phyloP scores from a whole-genome alignment of 202 grass and related monocot species.

The Setaria italica region DNA sequence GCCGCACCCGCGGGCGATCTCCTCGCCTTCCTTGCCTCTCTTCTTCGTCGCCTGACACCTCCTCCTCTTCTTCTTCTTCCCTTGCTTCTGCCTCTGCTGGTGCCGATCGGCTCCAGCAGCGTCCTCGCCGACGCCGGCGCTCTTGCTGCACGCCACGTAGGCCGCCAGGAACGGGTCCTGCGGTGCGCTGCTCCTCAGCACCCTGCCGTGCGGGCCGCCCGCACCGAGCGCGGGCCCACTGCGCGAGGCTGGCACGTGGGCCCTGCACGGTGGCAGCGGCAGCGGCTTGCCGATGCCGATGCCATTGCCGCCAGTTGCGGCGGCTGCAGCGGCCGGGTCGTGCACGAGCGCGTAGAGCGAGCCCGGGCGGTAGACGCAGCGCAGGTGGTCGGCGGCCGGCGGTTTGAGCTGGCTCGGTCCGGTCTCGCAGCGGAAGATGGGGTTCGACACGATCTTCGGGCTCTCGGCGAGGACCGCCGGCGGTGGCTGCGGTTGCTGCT shows the following conservation, averaged over 20 bases:
- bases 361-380: not conserved
- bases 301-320: not conserved
- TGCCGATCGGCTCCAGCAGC: not conserved
- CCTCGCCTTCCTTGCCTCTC: not conserved
- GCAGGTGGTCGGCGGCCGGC: not conserved
- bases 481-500: not conserved
- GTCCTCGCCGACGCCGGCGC: not conserved
- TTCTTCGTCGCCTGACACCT: not conserved
- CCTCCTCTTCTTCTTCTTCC: not conserved
- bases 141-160: conserved; percentile 52
- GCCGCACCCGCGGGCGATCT: not conserved
- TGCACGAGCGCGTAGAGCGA: conserved; percentile 12
- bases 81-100: not conserved
- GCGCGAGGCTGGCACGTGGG: not conserved
- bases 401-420: not conserved
- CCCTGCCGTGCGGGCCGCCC: conserved; percentile 15
- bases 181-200: not conserved
- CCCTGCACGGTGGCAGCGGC: conserved; percentile 39
- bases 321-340: not conserved
- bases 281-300: conserved; percentile 4
- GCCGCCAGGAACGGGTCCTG: conserved; percentile 55
- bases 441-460: conserved; percentile 26
- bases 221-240: not conserved
- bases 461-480: not conserved
- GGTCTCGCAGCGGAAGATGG: conserved; percentile 33